Conservation (phyloP, 2,329 filamentous ascomycete species). For the Hymenoscyphus linearis region DNA sequence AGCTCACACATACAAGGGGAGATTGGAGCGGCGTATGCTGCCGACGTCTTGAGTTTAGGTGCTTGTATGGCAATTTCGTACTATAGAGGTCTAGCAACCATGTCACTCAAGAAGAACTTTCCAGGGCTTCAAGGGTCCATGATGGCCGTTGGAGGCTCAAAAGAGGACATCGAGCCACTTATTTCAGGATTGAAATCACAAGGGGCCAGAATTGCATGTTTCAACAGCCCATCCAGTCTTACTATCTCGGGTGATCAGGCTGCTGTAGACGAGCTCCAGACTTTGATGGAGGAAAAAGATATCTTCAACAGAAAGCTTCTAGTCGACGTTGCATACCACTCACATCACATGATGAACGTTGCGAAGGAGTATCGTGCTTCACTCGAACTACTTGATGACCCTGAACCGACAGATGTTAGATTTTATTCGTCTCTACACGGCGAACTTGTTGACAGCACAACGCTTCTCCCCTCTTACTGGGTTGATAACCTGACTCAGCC, state of each 20-base stretch:
- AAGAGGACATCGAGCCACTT: constrained; percentile 12
- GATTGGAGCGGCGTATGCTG: constrained; percentile 43
- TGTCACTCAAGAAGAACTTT: constrained; percentile 12
- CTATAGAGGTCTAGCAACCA: constrained; percentile 25
- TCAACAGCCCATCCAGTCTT: constrained; percentile 28
- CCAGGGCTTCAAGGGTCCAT: constrained; percentile 14
- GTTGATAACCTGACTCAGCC: constrained; percentile 39
- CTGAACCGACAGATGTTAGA: constrained; percentile 11
- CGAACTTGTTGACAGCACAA: constrained; percentile 15
- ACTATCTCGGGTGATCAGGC: constrained; percentile 25
- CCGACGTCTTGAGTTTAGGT: constrained; percentile 31
- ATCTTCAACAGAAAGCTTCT: constrained; percentile 19
- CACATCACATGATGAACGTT: constrained; percentile 27
- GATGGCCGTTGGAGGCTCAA: constrained; percentile 16
- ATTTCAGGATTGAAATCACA: constrained; percentile 4
- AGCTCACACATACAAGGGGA: constrained; percentile 26
- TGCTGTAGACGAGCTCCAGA: constrained; percentile 22
- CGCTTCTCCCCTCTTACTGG: constrained; percentile 40
- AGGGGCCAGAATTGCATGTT: constrained; percentile 25
- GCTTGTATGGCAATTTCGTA: constrained; percentile 43
- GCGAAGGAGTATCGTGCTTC: constrained; percentile 13
- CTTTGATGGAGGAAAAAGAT: constrained; percentile 8
- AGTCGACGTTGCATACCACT: constrained; percentile 30
- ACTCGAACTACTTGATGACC: constrained; percentile 7
- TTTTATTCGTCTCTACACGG: constrained; percentile 22